Conservation (phyloP, 2,329 filamentous ascomycete genomes). For the Talaromyces piceae region DNA sequence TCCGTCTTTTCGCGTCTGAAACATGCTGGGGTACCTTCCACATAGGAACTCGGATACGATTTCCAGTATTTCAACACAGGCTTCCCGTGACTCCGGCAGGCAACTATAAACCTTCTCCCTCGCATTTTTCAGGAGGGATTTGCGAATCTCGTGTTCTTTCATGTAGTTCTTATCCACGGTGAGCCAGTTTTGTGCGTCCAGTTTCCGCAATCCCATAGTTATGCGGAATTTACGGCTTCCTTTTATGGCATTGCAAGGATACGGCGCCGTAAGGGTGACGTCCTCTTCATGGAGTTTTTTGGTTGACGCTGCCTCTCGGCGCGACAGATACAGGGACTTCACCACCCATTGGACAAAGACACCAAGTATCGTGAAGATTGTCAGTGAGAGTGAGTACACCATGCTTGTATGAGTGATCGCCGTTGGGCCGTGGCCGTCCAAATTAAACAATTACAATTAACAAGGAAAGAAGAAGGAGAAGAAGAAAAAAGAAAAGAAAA, state of each 20-base stretch:
- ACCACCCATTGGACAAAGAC: slow-evolving; percentile 20
- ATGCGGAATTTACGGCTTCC: slow-evolving; percentile 34
- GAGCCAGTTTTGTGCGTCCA: slow-evolving; percentile 43
- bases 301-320: not conserved
- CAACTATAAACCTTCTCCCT: slow-evolving; percentile 39
- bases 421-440: not conserved
- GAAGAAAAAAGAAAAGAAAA: slow-evolving; percentile 5
- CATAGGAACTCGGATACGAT: slow-evolving; percentile 41
- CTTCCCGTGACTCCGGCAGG: slow-evolving; percentile 36
- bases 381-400: slow-evolving; percentile 27
- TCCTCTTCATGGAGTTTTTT: slow-evolving; percentile 15
- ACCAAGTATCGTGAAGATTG: slow-evolving; percentile 22
- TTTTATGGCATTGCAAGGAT: slow-evolving; percentile 32
- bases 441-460: not conserved
- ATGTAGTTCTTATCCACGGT: slow-evolving; percentile 42
- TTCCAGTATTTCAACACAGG: slow-evolving; percentile 42
- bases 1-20: slow-evolving; percentile 24
- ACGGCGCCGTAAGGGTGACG: slow-evolving; percentile 28
- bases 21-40: slow-evolving; percentile 37
- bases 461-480: slow-evolving; percentile 1
- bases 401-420: slow-evolving; percentile 14
- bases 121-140: slow-evolving; percentile 32
- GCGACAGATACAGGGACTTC: slow-evolving; percentile 11
- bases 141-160: slow-evolving; percentile 37
- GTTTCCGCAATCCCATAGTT: slow-evolving; percentile 42